Conservation (phyloP, 2,329 filamentous ascomycete species). For the Dothideomycetes sp. region DNA sequence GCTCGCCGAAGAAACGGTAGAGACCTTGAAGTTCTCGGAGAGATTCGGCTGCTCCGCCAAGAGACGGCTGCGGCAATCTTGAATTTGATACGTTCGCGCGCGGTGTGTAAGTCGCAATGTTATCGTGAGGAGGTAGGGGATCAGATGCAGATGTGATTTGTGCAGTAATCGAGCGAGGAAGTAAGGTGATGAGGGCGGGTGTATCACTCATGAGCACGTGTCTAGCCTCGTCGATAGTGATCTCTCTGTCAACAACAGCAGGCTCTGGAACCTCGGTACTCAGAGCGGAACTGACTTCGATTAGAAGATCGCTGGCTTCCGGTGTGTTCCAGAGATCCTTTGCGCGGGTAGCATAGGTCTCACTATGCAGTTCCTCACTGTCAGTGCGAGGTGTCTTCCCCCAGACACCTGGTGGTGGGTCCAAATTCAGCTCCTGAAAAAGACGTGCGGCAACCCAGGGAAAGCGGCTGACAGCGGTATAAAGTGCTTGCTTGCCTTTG, state of each 20-base stretch:
- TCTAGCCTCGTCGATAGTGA: slow-evolving; percentile 54
- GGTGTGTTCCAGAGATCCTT: slow-evolving; percentile 83
- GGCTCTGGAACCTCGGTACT: slow-evolving; percentile 35
- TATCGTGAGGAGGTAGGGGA: slow-evolving; percentile 61
- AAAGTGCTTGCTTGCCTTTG: slow-evolving; percentile 56
- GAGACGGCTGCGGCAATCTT: slow-evolving; percentile 19
- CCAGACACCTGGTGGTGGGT: slow-evolving; percentile 73
- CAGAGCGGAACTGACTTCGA: slow-evolving; percentile 55
- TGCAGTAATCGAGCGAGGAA: slow-evolving; percentile 57
- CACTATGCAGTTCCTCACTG: slow-evolving; percentile 59
- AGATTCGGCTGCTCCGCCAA: slow-evolving; percentile 16
- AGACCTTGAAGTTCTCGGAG: slow-evolving; percentile 22
- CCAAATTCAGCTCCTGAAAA: slow-evolving; percentile 70
- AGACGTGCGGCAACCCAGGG: slow-evolving; percentile 80
- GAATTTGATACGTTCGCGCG: neutral
- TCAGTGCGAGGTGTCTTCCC: slow-evolving; percentile 59
- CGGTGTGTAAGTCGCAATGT: slow-evolving; percentile 21
- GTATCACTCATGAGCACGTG: slow-evolving; percentile 73
- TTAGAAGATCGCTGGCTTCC: slow-evolving; percentile 58
- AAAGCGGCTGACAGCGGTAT: slow-evolving; percentile 58
- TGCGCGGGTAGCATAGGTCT: slow-evolving; percentile 65
- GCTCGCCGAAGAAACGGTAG: slow-evolving; percentile 21
- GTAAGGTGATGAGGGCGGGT: slow-evolving; percentile 57
- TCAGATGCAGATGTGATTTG: slow-evolving; percentile 67
- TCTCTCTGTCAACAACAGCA: slow-evolving; percentile 28